Evolutionary conservation across 257 asterid genomes (phyloP), one percentile per base, ranked within the genome.

Genomic region (Solanum infundibuliforme): DNA sequence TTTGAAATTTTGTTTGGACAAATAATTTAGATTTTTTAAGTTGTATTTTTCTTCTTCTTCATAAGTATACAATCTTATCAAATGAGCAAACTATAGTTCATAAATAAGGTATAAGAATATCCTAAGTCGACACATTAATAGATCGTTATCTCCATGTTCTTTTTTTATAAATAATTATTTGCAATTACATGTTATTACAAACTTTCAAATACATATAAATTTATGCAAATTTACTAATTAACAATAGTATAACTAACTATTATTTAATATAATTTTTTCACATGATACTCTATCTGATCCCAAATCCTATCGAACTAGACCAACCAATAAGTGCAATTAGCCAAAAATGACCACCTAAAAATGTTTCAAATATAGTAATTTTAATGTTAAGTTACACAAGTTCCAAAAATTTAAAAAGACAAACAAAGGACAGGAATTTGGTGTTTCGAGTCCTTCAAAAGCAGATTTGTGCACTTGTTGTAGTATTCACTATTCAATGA

Each of bases 361-460:
- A 35, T 43, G 65, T 25, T 43, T 8, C 29, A 41, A 41, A 14
- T 25, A 8, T 41, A 21, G 21, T 55, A 55, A 55, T 34, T 13
- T 79, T 25, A 43, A 25, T 43, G 9, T 14, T 43, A 74, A 86
- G 41, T 18, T 71, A 89, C 93, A 77, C 92, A 77, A 48, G 36
- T 90, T 86, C 88, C 94, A 90, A 92, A 90, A 89, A 86, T 89
- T 4, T 2, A 87, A 87, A 89, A 82, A 77, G 68, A 81, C 68
- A 89, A 85, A 46, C 16, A 73, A 12, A 83, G 55, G 18, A 52
- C 62, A 14, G 8, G 86, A 90, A 89, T 87, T 88, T 46, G 87
- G 90, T 83, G 87, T 91, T 93, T 90, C 89, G 92, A 88, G 90
- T 75, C 89, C 43, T 89, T 88, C 88, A 88, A 88, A 34, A 36